Percentiles rank a stretch among this genome's conserved stretches.
These are phyloP conservation scores for Aspergillus ochraceoroseus DNA, from an alignment of 2,329 filamentous ascomycete species.

Conservation along the genomic window DNA sequence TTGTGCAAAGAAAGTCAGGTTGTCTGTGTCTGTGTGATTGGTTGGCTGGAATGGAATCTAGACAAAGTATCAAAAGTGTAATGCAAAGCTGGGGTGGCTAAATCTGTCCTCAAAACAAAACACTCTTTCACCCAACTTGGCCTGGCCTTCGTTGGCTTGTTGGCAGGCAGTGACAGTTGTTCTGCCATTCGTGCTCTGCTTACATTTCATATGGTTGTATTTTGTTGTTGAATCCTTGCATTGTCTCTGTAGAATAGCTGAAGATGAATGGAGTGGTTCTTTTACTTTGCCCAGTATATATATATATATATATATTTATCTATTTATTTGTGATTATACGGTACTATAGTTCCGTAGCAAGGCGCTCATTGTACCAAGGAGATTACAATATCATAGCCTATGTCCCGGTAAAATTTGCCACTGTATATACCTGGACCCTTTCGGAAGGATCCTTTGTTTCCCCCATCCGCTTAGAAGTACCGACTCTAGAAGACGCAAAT, in stretches of 20 bases:
- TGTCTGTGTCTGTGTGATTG: conserved; percentile 1
- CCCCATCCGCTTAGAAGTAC: too few relatives aligned
- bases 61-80: conserved; percentile 11
- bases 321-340: conserved; percentile 3
- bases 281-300: conserved; percentile 10
- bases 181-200: background rate
- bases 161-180: too few relatives aligned
- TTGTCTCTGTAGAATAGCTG: conserved; percentile 25
- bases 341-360: too few relatives aligned
- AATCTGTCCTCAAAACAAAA: too few relatives aligned
- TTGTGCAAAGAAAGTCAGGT: background rate
- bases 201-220: conserved; percentile 13
- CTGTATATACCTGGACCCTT: too few relatives aligned
- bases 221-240: conserved; percentile 17
- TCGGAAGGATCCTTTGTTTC: too few relatives aligned
- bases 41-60: conserved; percentile 2
- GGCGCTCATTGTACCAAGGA: too few relatives aligned
- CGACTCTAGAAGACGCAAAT: too few relatives aligned
- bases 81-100: background rate
- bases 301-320: conserved; percentile 20
- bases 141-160: too few relatives aligned
- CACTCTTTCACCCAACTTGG: too few relatives aligned
- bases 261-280: conserved; percentile 18
- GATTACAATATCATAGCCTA: too few relatives aligned
- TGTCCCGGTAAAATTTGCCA: too few relatives aligned